Evolutionary conservation across 78 protist genomes (phyloP).

Genomic region (slime mould (Dictyostelium discoideum)): DNA sequence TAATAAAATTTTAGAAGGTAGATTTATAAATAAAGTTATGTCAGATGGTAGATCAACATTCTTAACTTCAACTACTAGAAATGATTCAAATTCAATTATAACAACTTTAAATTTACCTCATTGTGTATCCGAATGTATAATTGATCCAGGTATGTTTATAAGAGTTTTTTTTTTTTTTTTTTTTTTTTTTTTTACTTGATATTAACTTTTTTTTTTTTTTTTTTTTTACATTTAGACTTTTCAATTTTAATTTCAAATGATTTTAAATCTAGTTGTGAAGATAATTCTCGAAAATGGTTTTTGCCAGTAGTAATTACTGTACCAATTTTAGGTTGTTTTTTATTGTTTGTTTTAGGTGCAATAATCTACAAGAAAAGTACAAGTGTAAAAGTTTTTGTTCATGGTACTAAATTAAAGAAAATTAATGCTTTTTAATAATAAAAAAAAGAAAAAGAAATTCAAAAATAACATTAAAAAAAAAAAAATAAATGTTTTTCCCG

Average conservation of each 20-base stretch:
- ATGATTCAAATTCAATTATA: not conserved
- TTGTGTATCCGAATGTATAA: not conserved
- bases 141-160: conserved; percentile 47
- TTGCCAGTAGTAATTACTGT: not conserved
- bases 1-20: conserved; percentile 7
- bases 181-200: not conserved
- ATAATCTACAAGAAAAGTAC: not conserved
- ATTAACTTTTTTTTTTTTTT: not conserved
- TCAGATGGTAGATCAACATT: conserved; percentile 24
- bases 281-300: not conserved
- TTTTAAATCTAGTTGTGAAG: not conserved
- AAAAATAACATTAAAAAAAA: no score
- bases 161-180: not conserved
- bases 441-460: no score
- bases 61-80: not conserved
- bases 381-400: not conserved
- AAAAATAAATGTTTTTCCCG: no score
- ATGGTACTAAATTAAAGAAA: conserved; percentile 3
- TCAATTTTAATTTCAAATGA: not conserved
- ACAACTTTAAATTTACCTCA: conserved; percentile 12
- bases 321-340: not conserved
- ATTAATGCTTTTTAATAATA: not conserved
- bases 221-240: not conserved
- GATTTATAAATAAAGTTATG: conserved; percentile 12
- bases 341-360: not conserved